Evolutionary conservation across 148 eudicot genomes (phyloP).

Genomic region (Silene uniflora): DNA sequence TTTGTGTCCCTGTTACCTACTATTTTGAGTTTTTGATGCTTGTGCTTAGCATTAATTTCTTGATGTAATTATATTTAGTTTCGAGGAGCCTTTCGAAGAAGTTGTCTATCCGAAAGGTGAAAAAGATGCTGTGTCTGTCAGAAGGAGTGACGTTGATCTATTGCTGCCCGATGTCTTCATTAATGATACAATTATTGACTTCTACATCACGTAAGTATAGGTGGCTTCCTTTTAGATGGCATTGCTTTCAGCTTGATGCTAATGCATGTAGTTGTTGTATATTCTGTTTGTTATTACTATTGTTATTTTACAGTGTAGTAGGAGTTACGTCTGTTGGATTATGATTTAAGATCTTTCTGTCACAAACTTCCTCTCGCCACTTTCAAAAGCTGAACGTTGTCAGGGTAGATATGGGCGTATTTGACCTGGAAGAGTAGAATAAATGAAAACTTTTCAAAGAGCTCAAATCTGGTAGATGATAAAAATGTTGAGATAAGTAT

Average conservation of each 20-base stretch:
- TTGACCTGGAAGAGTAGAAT: constrained; percentile 3
- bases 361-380: neutral
- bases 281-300: neutral
- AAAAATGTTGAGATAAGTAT: neutral
- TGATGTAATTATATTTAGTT: constrained; percentile 36
- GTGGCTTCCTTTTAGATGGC: constrained; percentile 7
- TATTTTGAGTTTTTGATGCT: neutral
- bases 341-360: neutral
- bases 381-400: neutral
- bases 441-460: too few species aligned
- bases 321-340: neutral
- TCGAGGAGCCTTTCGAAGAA: constrained; percentile 65
- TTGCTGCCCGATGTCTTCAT: constrained; percentile 77
- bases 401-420: neutral
- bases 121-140: constrained; percentile 81
- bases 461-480: neutral
- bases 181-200: constrained; percentile 92
- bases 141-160: constrained; percentile 84
- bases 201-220: constrained; percentile 76
- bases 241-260: constrained; percentile 1
- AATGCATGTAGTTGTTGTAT: neutral
- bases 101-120: constrained; percentile 92
- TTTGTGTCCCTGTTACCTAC: neutral
- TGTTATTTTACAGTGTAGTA: neutral
- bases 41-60: neutral